Evolutionary conservation across 495 filamentous ascomycete genomes (phyloP).

Genomic region (Neurospora sp.): DNA sequence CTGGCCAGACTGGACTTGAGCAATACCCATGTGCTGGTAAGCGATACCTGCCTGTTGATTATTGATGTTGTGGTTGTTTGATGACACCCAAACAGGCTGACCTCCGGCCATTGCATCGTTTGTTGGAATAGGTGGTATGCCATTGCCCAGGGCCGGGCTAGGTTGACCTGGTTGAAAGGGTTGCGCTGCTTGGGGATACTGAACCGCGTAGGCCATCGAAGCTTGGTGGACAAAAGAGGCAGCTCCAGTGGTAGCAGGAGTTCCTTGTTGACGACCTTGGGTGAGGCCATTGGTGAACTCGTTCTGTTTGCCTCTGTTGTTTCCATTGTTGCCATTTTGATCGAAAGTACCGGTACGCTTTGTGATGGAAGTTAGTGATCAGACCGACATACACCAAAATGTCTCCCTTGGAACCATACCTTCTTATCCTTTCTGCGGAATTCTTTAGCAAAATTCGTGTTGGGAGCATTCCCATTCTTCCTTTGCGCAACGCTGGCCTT

Average conservation of each 20-base stretch:
- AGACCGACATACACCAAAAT: neutral
- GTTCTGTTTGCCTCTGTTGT: neutral
- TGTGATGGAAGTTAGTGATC: neutral
- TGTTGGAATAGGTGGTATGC: neutral
- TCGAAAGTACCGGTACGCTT: neutral
- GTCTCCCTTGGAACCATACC: neutral
- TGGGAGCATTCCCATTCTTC: neutral
- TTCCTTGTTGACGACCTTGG: neutral
- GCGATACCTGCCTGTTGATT: neutral
- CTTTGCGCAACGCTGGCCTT: neutral
- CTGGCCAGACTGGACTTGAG: neutral
- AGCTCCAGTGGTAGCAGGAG: neutral
- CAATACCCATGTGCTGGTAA: neutral
- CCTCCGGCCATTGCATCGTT: neutral
- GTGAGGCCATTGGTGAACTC: neutral
- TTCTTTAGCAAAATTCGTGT: neutral
- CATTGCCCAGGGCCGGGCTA: neutral
- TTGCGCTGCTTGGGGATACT: neutral
- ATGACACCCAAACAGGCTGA: neutral
- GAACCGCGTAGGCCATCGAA: neutral
- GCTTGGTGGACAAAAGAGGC: neutral
- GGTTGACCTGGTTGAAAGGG: neutral
- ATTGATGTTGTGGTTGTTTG: neutral
- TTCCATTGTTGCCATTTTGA: neutral
- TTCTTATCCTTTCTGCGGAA: neutral